Percentiles rank a stretch among this genome's conserved stretches.
phyloP scores from a whole-genome alignment of 1,139 yeast species.

The Kluyveromyces sp. region DNA sequence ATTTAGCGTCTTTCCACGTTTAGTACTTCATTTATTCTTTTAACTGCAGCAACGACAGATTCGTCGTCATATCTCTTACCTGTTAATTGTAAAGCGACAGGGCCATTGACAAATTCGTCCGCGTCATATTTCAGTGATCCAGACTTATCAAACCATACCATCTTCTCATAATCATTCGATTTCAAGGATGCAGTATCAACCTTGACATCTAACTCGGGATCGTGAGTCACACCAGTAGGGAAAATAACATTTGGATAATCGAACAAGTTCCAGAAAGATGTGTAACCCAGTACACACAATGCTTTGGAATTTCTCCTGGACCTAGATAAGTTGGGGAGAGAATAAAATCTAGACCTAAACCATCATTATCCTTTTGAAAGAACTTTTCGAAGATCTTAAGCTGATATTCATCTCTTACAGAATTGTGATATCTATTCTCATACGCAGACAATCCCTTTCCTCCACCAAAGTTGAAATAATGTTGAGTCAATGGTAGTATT shows the following conservation, averaged over 20 bases:
- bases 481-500: constrained; percentile 48
- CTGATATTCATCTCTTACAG: constrained; percentile 50
- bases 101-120: constrained; percentile 41
- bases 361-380: constrained; percentile 29
- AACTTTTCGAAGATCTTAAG: constrained; percentile 43
- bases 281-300: constrained; percentile 77
- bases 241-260: constrained; percentile 56
- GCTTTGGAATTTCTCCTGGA: too few relatives aligned
- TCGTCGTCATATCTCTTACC: constrained; percentile 49
- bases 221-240: constrained; percentile 57
- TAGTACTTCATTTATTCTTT: constrained; percentile 15
- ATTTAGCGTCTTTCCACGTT: constrained; percentile 9
- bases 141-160: constrained; percentile 20
- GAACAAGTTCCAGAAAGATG: constrained; percentile 56
- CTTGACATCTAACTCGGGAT: constrained; percentile 26
- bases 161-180: constrained; percentile 18
- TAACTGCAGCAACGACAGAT: constrained; percentile 41
- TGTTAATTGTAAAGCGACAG: constrained; percentile 44
- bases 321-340: constrained; percentile 64
- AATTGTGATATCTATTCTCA: constrained; percentile 30
- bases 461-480: constrained; percentile 50
- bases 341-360: constrained; percentile 57
- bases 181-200: constrained; percentile 18
- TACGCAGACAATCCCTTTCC: constrained; percentile 38
- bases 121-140: constrained; percentile 30